Conservation (phyloP, 257 asterid genomes). For the Striga asiatica region DNA sequence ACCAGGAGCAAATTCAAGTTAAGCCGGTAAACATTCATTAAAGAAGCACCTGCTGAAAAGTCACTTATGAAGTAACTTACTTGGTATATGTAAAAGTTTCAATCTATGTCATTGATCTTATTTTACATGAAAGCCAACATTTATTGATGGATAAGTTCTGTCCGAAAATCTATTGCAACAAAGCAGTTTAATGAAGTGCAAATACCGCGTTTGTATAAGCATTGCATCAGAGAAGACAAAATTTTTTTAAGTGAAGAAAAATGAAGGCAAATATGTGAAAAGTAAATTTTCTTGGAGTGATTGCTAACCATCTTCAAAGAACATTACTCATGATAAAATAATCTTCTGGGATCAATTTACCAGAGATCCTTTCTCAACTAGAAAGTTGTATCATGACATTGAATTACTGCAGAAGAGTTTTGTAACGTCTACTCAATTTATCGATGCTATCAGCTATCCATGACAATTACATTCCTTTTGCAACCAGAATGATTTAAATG, state of each 20-base stretch:
- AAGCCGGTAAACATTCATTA: not conserved
- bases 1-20: not conserved
- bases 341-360: not conserved
- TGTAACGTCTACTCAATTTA: not conserved
- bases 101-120: conserved; percentile 1
- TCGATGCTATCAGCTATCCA: not conserved
- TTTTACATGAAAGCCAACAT: no score
- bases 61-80: conserved; percentile 1
- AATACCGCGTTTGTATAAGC: not conserved
- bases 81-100: not conserved
- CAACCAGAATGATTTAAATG: not conserved
- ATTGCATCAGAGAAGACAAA: not conserved
- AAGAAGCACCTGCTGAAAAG: conserved; percentile 4
- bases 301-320: not conserved
- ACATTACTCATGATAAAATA: conserved; percentile 2
- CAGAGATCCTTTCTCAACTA: not conserved
- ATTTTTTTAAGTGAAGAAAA: not conserved
- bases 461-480: not conserved
- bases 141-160: not conserved
- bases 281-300: not conserved
- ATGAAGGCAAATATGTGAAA: not conserved
- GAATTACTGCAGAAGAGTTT: not conserved
- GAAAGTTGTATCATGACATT: not conserved
- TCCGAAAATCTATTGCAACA: not conserved
- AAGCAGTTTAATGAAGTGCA: not conserved